A percentile compares a stretch with the other conserved stretches of the same genome.
Conservation (phyloP, 805 yeast species). For the Candida loeiensis region DNA sequence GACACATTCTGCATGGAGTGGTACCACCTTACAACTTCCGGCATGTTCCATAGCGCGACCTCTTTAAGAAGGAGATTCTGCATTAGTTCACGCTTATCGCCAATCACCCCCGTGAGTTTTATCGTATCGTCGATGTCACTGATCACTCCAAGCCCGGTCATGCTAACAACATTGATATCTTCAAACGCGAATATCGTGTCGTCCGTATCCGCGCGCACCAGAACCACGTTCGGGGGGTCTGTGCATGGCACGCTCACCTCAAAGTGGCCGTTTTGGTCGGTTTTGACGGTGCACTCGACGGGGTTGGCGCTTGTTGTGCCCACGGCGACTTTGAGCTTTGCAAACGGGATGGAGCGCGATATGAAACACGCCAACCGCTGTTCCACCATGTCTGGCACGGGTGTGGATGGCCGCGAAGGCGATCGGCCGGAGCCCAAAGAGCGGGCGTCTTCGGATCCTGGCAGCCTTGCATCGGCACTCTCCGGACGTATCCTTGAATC, state of each 20-base stretch:
- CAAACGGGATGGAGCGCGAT: constrained; percentile 59
- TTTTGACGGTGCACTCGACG: constrained; percentile 31
- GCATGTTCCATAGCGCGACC: constrained; percentile 63
- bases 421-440: no score
- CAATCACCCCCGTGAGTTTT: constrained; percentile 83
- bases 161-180: constrained; percentile 41
- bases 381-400: constrained; percentile 45
- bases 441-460: no score
- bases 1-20: constrained; percentile 39
- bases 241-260: constrained; percentile 48
- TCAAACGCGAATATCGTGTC: constrained; percentile 46
- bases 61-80: constrained; percentile 71
- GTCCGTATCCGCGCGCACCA: constrained; percentile 46
- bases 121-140: constrained; percentile 95
- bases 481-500: background rate
- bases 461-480: no score
- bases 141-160: constrained; percentile 64
- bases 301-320: constrained; percentile 43
- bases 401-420: constrained; percentile 3
- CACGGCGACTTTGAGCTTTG: constrained; percentile 51
- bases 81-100: constrained; percentile 80
- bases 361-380: constrained; percentile 69
- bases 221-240: constrained; percentile 59
- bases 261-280: constrained; percentile 71
- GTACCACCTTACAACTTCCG: constrained; percentile 75